Base-by-base conservation (phyloP, 129 eudicot genomes). In the Pulicaria dysenterica region DNA sequence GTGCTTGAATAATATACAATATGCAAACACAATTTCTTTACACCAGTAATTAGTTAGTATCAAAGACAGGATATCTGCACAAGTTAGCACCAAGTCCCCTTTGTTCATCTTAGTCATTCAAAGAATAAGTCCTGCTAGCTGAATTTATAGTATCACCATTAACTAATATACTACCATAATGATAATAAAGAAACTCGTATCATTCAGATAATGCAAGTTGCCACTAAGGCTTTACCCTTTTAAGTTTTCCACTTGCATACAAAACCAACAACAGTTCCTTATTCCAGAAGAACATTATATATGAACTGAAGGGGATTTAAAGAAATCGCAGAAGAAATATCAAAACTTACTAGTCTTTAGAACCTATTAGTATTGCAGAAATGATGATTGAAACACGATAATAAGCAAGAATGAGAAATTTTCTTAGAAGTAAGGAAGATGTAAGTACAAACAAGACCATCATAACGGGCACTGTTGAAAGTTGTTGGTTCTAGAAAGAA, bases 391-490 rank as follows among this genome's bases (percentile, higher is more conserved):
- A 57, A 17, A 56, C 41, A 70, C 49, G 11, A 24, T 54, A 16
- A 53, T 8, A 39, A 39, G 19, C 17, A 70, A 57, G 51, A 53
- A 10, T 0, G 58, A 67, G 43, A 24, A 16, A 24, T 67, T 48
- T 31, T 7, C 13, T 19, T 47, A 67, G 4, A 19, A 13, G 11
- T 38, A 11, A 67, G 24, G 36, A 67, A 48, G 42, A 31, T 6
- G 12, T 38, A 12, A 67, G 13, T 34, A 41, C 41, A 67, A 47
- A 67, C 14, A 48, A 36, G 15, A 34, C 58, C 45, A 67, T 67
- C 72, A 34, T 47, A 5, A 24, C 8, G 48, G 59, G 34, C 72
- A 67, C 12, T 67, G 72, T 51, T 47, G 59, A 48, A 48, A n/a
- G n/a, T n/a, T 24, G 46, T n/a, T 37, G 41, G n/a, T 47, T 67